phyloP scores from a whole-genome alignment of 2,329 filamentous ascomycete genomes.

The Colletotrichum brevisporum region DNA sequence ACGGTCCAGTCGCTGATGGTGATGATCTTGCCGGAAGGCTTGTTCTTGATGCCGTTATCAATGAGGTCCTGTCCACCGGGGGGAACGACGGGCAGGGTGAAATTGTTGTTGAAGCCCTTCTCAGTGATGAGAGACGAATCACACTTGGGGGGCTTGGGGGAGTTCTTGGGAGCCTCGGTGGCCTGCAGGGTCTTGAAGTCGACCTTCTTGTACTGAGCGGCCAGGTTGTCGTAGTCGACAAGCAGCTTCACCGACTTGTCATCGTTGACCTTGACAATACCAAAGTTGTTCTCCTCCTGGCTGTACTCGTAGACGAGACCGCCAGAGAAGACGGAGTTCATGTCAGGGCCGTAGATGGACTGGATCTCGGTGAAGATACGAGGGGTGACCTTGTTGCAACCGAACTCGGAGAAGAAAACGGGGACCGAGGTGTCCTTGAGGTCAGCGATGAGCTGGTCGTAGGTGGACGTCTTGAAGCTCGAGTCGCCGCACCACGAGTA shows the following conservation, averaged over 20 bases:
- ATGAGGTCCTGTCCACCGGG: slow-evolving; percentile 80
- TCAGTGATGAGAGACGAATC: slow-evolving; percentile 74
- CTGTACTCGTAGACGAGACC: slow-evolving; percentile 87
- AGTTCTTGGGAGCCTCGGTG: slow-evolving; percentile 68
- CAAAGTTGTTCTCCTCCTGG: slow-evolving; percentile 77
- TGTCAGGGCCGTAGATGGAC: slow-evolving; percentile 78
- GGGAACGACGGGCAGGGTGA: slow-evolving; percentile 80
- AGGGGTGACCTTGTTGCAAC: slow-evolving; percentile 80
- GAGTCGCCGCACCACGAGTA: slow-evolving; percentile 80
- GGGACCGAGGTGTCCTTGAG: slow-evolving; percentile 78
- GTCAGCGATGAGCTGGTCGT: slow-evolving; percentile 73
- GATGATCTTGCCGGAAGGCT: slow-evolving; percentile 77
- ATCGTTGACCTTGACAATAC: slow-evolving; percentile 73
- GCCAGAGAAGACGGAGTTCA: slow-evolving; percentile 79
- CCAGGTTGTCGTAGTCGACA: slow-evolving; percentile 80
- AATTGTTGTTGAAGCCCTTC: slow-evolving; percentile 81
- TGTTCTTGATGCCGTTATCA: slow-evolving; percentile 78
- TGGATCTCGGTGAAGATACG: slow-evolving; percentile 83
- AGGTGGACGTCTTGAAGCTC: slow-evolving; percentile 73
- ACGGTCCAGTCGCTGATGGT: slow-evolving; percentile 76
- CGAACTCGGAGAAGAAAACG: slow-evolving; percentile 86
- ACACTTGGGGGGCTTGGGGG: slow-evolving; percentile 73
- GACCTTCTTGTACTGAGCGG: slow-evolving; percentile 80
- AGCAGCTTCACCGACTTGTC: slow-evolving; percentile 72
- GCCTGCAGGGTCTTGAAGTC: slow-evolving; percentile 78